Evolutionary conservation across 805 yeast genomes (phyloP).

Genomic region (Suhomyces vadensis): DNA sequence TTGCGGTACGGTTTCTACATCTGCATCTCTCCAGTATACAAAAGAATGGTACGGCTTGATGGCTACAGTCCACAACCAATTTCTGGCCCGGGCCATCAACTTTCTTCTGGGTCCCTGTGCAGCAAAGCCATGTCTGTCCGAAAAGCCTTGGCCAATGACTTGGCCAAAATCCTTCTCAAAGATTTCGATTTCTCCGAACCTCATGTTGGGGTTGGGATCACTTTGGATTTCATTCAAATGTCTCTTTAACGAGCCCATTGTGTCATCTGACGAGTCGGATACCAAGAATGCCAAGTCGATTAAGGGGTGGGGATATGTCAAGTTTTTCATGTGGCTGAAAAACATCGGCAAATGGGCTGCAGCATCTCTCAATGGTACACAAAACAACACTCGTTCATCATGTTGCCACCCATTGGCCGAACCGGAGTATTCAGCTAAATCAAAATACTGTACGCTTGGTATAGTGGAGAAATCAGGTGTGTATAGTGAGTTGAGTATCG

Average conservation of each 20-base stretch:
- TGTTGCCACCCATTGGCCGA: conserved; percentile 75
- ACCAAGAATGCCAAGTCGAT: conserved; percentile 84
- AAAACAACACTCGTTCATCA: conserved; percentile 75
- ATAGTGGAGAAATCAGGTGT: conserved; percentile 32
- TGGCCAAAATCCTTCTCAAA: conserved; percentile 94
- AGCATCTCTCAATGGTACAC: conserved; percentile 93
- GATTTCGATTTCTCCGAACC: conserved; percentile 83
- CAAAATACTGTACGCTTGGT: conserved; percentile 64
- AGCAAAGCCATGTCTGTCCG: conserved; percentile 92
- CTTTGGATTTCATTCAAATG: conserved; percentile 65
- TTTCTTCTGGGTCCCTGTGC: conserved; percentile 96
- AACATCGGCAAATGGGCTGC: conserved; percentile 88
- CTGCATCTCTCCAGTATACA: conserved; percentile 98
- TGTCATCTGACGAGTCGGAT: conserved; percentile 86
- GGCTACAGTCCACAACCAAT: conserved; percentile 88
- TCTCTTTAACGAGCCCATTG: conserved; percentile 64
- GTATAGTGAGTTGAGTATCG: conserved; percentile 18
- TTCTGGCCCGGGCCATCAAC: conserved; percentile 93
- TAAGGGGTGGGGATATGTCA: conserved; percentile 84
- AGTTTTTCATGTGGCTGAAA: conserved; percentile 73
- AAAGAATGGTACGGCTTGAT: conserved; percentile 89
- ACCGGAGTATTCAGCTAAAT: conserved; percentile 65
- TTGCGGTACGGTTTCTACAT: conserved; percentile 86
- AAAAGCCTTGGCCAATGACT: conserved; percentile 86
- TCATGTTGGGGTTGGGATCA: conserved; percentile 57